These are phyloP conservation scores for Actinidia arguta DNA, from an alignment of 179 eudicot genomes.

Conservation along the genomic window DNA sequence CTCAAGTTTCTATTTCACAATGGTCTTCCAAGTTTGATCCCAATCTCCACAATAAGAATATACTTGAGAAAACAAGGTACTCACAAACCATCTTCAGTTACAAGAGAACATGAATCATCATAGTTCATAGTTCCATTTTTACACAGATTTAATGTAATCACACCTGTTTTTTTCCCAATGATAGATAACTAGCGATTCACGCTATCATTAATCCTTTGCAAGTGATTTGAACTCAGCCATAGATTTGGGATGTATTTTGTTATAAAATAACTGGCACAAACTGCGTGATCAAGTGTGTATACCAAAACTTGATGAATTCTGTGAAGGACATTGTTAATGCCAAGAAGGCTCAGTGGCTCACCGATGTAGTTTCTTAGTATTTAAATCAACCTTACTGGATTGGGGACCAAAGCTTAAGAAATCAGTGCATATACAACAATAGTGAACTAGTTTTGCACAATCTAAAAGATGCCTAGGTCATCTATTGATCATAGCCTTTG, in stretches of 20 bases:
- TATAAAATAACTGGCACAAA: background rate
- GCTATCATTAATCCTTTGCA: no score
- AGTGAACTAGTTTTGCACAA: constrained; percentile 5
- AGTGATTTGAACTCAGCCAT: background rate
- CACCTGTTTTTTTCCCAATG: background rate
- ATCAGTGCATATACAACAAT: background rate
- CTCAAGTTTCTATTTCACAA: background rate
- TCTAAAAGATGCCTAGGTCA: background rate
- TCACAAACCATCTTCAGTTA: background rate
- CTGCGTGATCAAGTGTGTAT: background rate
- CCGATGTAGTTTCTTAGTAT: background rate
- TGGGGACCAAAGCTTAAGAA: background rate
- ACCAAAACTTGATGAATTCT: background rate
- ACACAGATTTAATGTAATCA: background rate
- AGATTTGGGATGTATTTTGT: background rate
- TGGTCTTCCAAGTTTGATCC: background rate
- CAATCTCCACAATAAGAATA: background rate
- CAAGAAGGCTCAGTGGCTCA: background rate
- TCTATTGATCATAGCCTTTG: constrained; percentile 12
- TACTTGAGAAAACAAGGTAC: background rate
- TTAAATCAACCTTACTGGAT: background rate
- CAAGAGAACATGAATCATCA: background rate
- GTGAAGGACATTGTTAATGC: background rate
- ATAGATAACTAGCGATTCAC: background rate
- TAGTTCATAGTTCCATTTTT: background rate